These are phyloP conservation scores for Verticillium dahliae DNA, from an alignment of 2,329 filamentous ascomycete genomes.

Conservation along the genomic window DNA sequence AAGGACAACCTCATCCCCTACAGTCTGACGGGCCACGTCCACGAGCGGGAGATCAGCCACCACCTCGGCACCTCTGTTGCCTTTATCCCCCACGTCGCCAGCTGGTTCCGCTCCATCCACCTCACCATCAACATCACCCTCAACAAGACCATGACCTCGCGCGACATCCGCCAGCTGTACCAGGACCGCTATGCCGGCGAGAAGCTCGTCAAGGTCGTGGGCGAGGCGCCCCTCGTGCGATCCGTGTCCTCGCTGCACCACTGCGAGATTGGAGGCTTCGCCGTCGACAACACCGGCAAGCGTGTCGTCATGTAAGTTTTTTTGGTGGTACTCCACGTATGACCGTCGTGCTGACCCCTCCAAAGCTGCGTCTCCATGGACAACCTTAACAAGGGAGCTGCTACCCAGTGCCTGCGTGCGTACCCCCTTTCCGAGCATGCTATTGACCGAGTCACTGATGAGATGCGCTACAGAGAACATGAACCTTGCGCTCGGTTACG, in stretches of 20 bases:
- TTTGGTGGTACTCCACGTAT: neutral
- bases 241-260: constrained; percentile 78
- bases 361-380: neutral
- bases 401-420: neutral
- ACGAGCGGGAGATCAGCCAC: constrained; percentile 81
- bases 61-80: constrained; percentile 71
- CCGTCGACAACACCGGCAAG: constrained; percentile 84
- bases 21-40: constrained; percentile 86
- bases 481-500: neutral
- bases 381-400: neutral
- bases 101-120: constrained; percentile 94
- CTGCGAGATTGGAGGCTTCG: constrained; percentile 91
- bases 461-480: neutral
- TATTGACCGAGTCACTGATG: neutral
- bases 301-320: constrained; percentile 58
- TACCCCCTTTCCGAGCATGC: neutral
- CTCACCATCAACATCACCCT: constrained; percentile 88
- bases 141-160: constrained; percentile 76
- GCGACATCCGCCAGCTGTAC: constrained; percentile 90
- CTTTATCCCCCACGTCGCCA: constrained; percentile 73
- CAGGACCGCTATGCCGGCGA: constrained; percentile 95
- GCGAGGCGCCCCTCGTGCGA: constrained; percentile 82
- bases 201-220: constrained; percentile 87
- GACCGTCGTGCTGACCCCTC: neutral
- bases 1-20: constrained; percentile 88